Conservation (phyloP, 768 basidiomycete genomes). For the Lactarius psammicola region DNA sequence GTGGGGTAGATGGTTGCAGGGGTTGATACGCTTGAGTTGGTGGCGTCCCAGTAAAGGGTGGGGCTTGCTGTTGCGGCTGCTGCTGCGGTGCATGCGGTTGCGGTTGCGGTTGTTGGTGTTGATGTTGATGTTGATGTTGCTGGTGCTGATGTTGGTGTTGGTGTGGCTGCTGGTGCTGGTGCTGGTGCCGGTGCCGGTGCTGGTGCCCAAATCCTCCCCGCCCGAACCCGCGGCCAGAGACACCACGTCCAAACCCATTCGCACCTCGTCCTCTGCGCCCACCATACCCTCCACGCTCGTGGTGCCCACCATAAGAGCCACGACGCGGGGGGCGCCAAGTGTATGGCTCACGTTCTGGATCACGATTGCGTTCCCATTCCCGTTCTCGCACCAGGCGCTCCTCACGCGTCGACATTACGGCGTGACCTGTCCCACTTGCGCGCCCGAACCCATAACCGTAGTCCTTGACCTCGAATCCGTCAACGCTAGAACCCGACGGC, state of each 20-base stretch:
- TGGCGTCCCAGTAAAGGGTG: constrained; percentile 27
- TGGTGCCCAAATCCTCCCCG: constrained; percentile 20
- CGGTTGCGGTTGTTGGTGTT: constrained; percentile 11
- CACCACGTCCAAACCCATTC: constrained; percentile 36
- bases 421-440: constrained; percentile 40
- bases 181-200: constrained; percentile 3
- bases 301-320: constrained; percentile 34
- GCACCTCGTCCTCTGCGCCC: constrained; percentile 28
- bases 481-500: constrained; percentile 31
- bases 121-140: constrained; percentile 13
- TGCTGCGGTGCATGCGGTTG: constrained; percentile 3
- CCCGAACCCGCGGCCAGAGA: constrained; percentile 18
- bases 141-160: constrained; percentile 9
- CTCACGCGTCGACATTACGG: constrained; percentile 34
- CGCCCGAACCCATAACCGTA: constrained; percentile 65
- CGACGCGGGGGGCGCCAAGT: constrained; percentile 36
- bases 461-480: constrained; percentile 55
- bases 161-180: not conserved
- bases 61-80: not conserved
- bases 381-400: constrained; percentile 33
- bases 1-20: constrained; percentile 28
- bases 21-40: constrained; percentile 28
- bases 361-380: constrained; percentile 35
- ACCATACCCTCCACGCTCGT: constrained; percentile 25
- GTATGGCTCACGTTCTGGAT: constrained; percentile 29